phyloP scores from a whole-genome alignment of 306 rosid genomes.

The Sicyos edulis region DNA sequence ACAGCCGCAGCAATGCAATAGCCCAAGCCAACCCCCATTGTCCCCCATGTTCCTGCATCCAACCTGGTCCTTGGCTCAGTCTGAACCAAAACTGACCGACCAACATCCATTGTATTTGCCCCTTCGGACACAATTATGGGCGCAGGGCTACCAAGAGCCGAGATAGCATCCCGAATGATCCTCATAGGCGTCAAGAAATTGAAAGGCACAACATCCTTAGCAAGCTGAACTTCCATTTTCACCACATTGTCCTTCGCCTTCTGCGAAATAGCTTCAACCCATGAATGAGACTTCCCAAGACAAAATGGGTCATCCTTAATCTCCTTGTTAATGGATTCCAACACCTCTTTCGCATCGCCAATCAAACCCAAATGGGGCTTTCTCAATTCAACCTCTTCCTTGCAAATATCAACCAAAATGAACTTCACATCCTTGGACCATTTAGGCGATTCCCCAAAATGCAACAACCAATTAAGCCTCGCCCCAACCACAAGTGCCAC shows the following conservation, averaged over 20 bases:
- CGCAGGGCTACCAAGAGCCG: constrained; percentile 41
- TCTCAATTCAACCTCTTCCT: constrained; percentile 70
- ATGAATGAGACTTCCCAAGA: constrained; percentile 64
- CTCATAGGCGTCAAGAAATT: constrained; percentile 59
- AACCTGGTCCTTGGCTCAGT: constrained; percentile 61
- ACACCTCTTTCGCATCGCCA: constrained; percentile 67
- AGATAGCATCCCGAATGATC: constrained; percentile 45
- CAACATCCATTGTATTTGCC: constrained; percentile 62
- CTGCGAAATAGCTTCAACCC: constrained; percentile 60
- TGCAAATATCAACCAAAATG: constrained; percentile 61
- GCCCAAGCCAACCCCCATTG: constrained; percentile 94
- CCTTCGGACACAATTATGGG: constrained; percentile 59
- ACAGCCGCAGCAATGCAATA: constrained; percentile 95
- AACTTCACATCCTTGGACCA: constrained; percentile 86
- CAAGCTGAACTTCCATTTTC: constrained; percentile 76
- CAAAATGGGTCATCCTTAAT: constrained; percentile 91
- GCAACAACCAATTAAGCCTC: constrained; percentile 78
- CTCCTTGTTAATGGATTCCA: constrained; percentile 58
- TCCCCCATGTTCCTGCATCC: constrained; percentile 72
- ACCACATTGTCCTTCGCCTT: constrained; percentile 60
- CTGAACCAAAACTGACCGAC: constrained; percentile 51
- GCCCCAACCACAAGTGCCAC: constrained; percentile 88
- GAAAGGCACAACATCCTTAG: constrained; percentile 75
- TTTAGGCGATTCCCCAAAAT: constrained; percentile 89
- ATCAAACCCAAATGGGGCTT: constrained; percentile 73